Percentiles rank a stretch among this genome's conserved stretches.
These are phyloP conservation scores for Alternaria brassicae DNA, from an alignment of 2,329 filamentous ascomycete species.

Conservation along the genomic window DNA sequence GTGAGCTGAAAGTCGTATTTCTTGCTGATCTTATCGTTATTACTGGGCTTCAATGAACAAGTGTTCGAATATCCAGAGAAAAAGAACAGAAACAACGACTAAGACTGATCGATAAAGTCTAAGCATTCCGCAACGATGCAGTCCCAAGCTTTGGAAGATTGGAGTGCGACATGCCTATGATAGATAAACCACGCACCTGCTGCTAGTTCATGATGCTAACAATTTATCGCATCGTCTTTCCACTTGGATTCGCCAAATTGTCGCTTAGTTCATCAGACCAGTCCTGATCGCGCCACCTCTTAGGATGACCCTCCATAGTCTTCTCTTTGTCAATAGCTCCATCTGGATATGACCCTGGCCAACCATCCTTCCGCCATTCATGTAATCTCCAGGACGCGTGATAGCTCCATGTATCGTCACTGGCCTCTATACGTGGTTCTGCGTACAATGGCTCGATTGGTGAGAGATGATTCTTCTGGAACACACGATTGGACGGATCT, in stretches of 20 bases:
- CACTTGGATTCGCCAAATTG: not conserved
- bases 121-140: not conserved
- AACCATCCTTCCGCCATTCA: constrained; percentile 28
- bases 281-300: not conserved
- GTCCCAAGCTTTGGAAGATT: not conserved
- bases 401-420: not conserved
- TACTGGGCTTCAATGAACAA: not conserved
- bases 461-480: constrained; percentile 5
- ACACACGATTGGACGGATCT: constrained; percentile 14
- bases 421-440: constrained; percentile 18
- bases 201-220: not conserved
- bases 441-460: constrained; percentile 29
- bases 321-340: constrained; percentile 9
- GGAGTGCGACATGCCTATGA: not conserved
- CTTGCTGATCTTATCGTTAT: not conserved
- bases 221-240: not conserved
- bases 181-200: not conserved
- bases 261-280: not conserved
- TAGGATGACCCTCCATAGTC: not conserved
- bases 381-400: constrained; percentile 14
- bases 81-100: not conserved
- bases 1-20: not conserved
- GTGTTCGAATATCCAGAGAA: not conserved
- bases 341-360: constrained; percentile 16
- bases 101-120: not conserved